These are phyloP conservation scores for Trametes sanguinea DNA, from an alignment of 768 basidiomycete species.

Conservation along the genomic window DNA sequence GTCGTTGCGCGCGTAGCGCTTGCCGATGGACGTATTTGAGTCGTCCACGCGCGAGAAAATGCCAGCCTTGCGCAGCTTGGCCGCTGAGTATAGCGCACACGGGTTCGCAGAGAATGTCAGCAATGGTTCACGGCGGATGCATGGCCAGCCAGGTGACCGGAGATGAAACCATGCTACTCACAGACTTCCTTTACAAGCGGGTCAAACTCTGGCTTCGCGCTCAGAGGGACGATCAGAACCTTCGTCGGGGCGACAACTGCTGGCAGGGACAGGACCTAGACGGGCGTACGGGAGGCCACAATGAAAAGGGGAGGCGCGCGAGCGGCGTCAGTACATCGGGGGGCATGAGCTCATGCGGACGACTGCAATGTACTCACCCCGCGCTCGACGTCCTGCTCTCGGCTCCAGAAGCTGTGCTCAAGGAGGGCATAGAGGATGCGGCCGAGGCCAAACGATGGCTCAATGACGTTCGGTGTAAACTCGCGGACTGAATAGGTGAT, in stretches of 20 bases:
- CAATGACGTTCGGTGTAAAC: conserved; percentile 96
- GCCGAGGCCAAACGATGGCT: conserved; percentile 97
- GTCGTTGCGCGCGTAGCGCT: conserved; percentile 96
- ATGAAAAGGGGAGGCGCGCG: conserved; percentile 9
- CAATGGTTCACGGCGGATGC: not conserved
- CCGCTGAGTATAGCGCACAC: conserved; percentile 49
- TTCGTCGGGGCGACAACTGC: conserved; percentile 92
- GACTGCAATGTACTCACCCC: conserved; percentile 56
- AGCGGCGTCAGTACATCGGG: conserved; percentile 17
- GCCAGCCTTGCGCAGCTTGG: conserved; percentile 84
- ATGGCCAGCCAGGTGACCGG: conserved; percentile 16
- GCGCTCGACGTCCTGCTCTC: conserved; percentile 89
- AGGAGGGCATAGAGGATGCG: conserved; percentile 92
- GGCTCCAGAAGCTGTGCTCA: conserved; percentile 95
- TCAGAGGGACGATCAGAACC: conserved; percentile 93
- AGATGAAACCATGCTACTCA: conserved; percentile 47
- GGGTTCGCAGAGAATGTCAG: conserved; percentile 25
- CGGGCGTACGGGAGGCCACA: conserved; percentile 18
- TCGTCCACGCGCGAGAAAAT: conserved; percentile 95
- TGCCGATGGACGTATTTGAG: conserved; percentile 92
- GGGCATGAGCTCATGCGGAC: conserved; percentile 22
- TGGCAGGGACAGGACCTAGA: conserved; percentile 87
- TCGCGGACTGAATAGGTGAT: conserved; percentile 70
- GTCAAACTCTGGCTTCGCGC: conserved; percentile 79
- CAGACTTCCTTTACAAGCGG: conserved; percentile 88